Conservation (phyloP, 2,329 filamentous ascomycete genomes). For the Botryosphaeria agaves region DNA sequence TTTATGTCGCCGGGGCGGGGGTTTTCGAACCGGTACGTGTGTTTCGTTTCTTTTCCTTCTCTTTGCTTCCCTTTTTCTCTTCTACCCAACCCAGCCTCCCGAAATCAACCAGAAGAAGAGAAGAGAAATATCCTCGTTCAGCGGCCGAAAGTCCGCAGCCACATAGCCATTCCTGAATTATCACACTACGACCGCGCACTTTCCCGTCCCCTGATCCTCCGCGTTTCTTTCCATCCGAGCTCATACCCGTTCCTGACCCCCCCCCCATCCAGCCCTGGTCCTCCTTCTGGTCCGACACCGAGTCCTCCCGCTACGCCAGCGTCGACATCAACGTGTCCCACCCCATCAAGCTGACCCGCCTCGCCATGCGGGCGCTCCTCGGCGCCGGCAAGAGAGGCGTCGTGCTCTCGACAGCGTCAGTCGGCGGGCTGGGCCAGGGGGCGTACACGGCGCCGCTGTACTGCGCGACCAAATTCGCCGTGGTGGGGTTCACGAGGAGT, state of each 20-base stretch:
- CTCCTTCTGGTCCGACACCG: constrained; percentile 20
- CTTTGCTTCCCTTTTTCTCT: no score
- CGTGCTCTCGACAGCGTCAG: constrained; percentile 14
- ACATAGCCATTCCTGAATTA: no score
- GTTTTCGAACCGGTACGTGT: constrained; percentile 21
- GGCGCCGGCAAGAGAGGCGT: constrained; percentile 17
- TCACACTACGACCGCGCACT: no score
- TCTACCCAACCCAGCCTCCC: no score
- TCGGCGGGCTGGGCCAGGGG: constrained; percentile 15
- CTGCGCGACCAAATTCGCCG: constrained; percentile 19
- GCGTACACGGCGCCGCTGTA: constrained; percentile 17
- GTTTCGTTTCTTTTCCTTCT: no score
- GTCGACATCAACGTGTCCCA: constrained; percentile 20
- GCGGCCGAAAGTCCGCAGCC: neutral
- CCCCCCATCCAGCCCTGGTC: constrained; percentile 8
- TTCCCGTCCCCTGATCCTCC: no score
- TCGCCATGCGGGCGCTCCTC: constrained; percentile 17
- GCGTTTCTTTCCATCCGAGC: no score
- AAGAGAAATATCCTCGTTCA: neutral
- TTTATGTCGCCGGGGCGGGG: constrained; percentile 20
- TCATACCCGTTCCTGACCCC: no score
- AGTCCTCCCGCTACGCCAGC: constrained; percentile 10
- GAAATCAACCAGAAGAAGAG: no score
- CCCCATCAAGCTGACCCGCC: constrained; percentile 21
- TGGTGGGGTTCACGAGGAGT: constrained; percentile 20